Conservation (phyloP, 1,139 yeast genomes). For the Meyerozyma smithsonii region DNA sequence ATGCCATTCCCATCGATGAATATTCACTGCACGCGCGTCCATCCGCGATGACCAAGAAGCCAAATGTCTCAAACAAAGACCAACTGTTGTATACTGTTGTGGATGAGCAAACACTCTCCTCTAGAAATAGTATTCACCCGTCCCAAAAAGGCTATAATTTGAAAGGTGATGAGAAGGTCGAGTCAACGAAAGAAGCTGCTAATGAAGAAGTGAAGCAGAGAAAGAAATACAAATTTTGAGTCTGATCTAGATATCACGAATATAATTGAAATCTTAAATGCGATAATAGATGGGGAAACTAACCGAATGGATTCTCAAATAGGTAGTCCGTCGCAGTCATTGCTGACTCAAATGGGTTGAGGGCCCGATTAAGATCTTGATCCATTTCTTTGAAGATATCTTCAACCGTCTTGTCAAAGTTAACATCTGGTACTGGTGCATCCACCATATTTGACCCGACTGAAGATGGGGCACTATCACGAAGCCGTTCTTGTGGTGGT, state of each 20-base stretch:
- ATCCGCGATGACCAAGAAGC: neutral
- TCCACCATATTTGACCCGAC: no score
- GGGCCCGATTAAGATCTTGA: conserved; percentile 23
- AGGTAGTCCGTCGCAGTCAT: conserved; percentile 12
- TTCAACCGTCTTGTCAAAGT: conserved; percentile 15
- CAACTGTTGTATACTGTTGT: conserved; percentile 25
- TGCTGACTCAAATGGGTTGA: conserved; percentile 26
- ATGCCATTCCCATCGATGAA: neutral
- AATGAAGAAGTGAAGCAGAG: conserved; percentile 3
- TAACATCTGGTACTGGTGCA: no score
- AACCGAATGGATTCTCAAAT: conserved; percentile 7
- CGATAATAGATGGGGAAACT: neutral
- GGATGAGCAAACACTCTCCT: conserved; percentile 17
- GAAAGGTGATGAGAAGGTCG: conserved; percentile 3
- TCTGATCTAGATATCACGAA: no score
- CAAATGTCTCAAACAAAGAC: conserved; percentile 1
- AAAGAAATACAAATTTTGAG: conserved; percentile 11
- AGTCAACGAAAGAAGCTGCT: conserved; percentile 4
- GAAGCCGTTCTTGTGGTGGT: conserved; percentile 22
- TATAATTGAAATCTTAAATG: no score
- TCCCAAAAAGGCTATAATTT: conserved; percentile 19
- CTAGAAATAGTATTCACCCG: conserved; percentile 14
- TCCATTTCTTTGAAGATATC: conserved; percentile 31
- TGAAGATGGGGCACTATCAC: neutral
- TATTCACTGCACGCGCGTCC: neutral